Percentiles rank a stretch among this genome's conserved stretches.
These are phyloP conservation scores for Diaporthe sp. DNA, from an alignment of 2,329 filamentous ascomycete species.

Conservation along the genomic window DNA sequence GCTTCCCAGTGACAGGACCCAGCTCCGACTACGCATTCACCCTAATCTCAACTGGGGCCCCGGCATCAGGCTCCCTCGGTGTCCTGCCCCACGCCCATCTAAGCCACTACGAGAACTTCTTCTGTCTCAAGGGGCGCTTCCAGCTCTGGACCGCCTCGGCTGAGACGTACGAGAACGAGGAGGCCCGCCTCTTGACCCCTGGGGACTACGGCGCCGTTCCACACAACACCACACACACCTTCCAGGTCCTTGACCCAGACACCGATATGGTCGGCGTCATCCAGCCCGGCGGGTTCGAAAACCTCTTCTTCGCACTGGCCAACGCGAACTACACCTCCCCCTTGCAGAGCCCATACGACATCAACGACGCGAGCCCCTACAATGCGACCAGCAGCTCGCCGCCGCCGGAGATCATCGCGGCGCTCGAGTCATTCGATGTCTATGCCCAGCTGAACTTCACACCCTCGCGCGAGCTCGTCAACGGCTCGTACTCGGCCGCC, in stretches of 20 bases:
- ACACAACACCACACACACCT: conserved; percentile 57
- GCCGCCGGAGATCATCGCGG: conserved; percentile 45
- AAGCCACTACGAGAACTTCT: conserved; percentile 58
- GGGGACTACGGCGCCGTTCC: conserved; percentile 59
- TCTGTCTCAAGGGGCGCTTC: conserved; percentile 54
- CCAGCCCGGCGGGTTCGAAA: conserved; percentile 59
- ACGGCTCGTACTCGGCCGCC: conserved; percentile 43
- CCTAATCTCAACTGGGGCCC: conserved; percentile 54
- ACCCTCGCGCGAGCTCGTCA: conserved; percentile 51
- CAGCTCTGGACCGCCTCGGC: conserved; percentile 55
- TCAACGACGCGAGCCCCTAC: conserved; percentile 33
- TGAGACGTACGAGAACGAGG: conserved; percentile 39
- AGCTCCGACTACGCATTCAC: conserved; percentile 57
- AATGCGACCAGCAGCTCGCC: conserved; percentile 39
- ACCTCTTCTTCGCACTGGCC: conserved; percentile 50
- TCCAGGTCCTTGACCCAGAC: conserved; percentile 58
- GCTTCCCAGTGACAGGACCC: conserved; percentile 50
- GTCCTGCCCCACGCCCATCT: conserved; percentile 56
- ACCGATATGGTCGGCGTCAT: conserved; percentile 58
- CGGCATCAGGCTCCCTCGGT: conserved; percentile 48
- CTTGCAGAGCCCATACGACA: conserved; percentile 13
- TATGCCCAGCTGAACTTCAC: conserved; percentile 52
- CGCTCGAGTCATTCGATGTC: conserved; percentile 54
- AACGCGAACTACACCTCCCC: conserved; percentile 38
- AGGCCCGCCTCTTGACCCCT: conserved; percentile 49